Conservation (phyloP, 495 filamentous ascomycete species). For the Penicillium desertorum region DNA sequence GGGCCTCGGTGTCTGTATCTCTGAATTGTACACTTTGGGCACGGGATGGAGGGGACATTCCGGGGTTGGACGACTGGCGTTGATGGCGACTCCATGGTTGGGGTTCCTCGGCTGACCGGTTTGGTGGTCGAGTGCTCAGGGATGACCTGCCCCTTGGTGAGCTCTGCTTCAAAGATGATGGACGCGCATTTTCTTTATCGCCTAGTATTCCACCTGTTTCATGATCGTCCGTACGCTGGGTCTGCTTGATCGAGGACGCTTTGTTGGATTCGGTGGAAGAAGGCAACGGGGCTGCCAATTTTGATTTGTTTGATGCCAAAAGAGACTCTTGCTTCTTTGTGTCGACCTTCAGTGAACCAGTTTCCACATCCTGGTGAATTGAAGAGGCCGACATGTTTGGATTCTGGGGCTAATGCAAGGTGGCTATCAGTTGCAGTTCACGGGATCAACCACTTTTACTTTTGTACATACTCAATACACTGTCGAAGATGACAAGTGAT, state of each 20-base stretch:
- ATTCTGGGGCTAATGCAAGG: constrained; percentile 27
- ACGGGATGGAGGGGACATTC: constrained; percentile 46
- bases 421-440: constrained; percentile 25
- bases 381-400: constrained; percentile 24
- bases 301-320: constrained; percentile 24
- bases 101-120: constrained; percentile 28
- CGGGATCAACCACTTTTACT: constrained; percentile 5
- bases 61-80: constrained; percentile 32
- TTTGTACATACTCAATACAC: constrained; percentile 14
- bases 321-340: constrained; percentile 28
- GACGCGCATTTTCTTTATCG: constrained; percentile 26
- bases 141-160: constrained; percentile 26
- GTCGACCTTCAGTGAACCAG: constrained; percentile 19
- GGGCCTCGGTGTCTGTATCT: constrained; percentile 47
- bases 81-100: constrained; percentile 25
- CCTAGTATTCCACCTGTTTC: constrained; percentile 1
- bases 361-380: constrained; percentile 26
- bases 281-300: constrained; percentile 36
- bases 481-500: neutral
- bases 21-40: constrained; percentile 67
- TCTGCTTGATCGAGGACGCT: constrained; percentile 22
- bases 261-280: constrained; percentile 35
- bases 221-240: constrained; percentile 13
- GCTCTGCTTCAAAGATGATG: constrained; percentile 26
- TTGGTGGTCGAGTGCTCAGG: constrained; percentile 30